These are phyloP conservation scores for Tuber brumale DNA, from an alignment of 495 filamentous ascomycete species.

Conservation along the genomic window DNA sequence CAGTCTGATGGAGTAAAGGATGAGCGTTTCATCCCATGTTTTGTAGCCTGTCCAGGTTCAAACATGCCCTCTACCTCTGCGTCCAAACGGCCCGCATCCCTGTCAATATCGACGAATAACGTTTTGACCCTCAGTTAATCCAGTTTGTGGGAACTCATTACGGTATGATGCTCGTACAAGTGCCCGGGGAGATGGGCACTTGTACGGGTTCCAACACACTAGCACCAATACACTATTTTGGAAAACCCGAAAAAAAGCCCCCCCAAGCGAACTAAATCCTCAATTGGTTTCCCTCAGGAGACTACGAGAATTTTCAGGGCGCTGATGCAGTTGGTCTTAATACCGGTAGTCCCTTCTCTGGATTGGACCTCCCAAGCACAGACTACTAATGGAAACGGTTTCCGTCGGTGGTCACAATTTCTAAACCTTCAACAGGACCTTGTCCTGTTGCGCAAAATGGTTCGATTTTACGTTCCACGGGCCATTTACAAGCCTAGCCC, in stretches of 20 bases:
- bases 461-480: background rate
- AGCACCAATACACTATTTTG: background rate
- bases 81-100: conserved; percentile 25
- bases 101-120: conserved; percentile 5
- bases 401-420: conserved; percentile 9
- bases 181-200: background rate
- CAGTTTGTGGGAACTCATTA: background rate
- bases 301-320: too few species aligned
- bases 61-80: conserved; percentile 23
- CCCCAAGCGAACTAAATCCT: background rate
- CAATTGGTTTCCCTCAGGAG: too few species aligned
- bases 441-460: background rate
- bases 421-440: background rate
- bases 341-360: too few species aligned
- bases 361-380: background rate
- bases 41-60: conserved; percentile 25
- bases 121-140: conserved; percentile 23
- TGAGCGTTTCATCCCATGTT: conserved; percentile 16
- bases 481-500: background rate
- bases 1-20: conserved; percentile 1
- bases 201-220: background rate
- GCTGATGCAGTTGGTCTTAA: too few species aligned
- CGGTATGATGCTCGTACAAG: background rate
- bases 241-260: background rate
- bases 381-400: background rate